These are phyloP conservation scores for Platanthera zijinensis DNA, from an alignment of 106 monocot species.

Conservation along the genomic window DNA sequence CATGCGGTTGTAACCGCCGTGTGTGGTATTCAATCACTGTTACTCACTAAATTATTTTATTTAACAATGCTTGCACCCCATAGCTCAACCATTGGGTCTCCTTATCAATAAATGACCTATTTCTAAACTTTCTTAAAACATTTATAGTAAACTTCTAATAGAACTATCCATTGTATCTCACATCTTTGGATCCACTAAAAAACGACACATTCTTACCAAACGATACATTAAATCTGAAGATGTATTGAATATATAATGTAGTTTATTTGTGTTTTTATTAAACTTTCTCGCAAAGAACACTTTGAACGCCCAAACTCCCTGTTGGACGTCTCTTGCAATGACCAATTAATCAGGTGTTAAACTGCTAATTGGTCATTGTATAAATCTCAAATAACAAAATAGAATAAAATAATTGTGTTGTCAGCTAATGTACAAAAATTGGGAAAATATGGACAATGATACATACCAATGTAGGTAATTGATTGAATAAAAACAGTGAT, in stretches of 20 bases:
- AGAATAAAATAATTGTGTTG: background rate
- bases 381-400: background rate
- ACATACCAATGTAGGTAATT: conserved; percentile 85
- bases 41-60: too few species aligned
- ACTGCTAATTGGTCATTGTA: background rate
- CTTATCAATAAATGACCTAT: too few species aligned
- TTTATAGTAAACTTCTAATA: too few species aligned
- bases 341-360: background rate
- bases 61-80: too few species aligned
- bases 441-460: background rate
- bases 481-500: conserved; percentile 88
- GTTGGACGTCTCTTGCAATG: background rate
- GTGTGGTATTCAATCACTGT: too few species aligned
- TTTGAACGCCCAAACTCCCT: background rate
- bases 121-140: too few species aligned
- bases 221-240: background rate
- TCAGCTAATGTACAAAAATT: background rate
- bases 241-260: background rate
- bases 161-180: too few species aligned
- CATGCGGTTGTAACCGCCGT: too few species aligned
- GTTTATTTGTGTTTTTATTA: background rate
- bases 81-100: too few species aligned
- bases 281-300: background rate
- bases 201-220: too few species aligned
- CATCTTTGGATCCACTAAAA: too few species aligned